phyloP scores from a whole-genome alignment of 805 yeast genomes.

The Pichia gijzeniarum region DNA sequence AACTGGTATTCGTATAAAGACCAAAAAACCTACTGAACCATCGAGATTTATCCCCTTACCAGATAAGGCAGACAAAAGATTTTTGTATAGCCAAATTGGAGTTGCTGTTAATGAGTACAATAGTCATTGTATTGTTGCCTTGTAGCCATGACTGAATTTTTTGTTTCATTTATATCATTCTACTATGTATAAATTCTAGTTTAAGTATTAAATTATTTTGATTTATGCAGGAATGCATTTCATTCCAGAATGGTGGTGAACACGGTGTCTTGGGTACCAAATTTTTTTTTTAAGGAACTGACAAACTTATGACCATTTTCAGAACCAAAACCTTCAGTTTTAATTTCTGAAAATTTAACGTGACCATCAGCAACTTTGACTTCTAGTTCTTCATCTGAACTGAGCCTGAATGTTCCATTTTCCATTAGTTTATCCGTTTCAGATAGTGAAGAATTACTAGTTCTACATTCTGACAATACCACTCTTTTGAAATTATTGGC shows the following conservation, averaged over 20 bases:
- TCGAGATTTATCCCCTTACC: conserved; percentile 68
- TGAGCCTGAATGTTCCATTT: conserved; percentile 4
- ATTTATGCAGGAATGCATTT: neutral
- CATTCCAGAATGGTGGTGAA: neutral
- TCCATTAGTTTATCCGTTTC: neutral
- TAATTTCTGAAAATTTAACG: conserved; percentile 34
- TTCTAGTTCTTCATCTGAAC: neutral
- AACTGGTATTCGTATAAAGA: conserved; percentile 67
- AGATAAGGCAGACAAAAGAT: conserved; percentile 54
- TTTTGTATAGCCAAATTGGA: conserved; percentile 65
- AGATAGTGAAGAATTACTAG: neutral
- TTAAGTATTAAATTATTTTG: neutral
- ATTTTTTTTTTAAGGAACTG: conserved; percentile 38
- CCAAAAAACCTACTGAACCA: conserved; percentile 38
- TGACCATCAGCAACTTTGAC: conserved; percentile 38
- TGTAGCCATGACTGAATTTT: conserved; percentile 7
- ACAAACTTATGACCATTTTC: conserved; percentile 44
- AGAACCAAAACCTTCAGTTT: conserved; percentile 47
- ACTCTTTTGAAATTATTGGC: conserved; percentile 33
- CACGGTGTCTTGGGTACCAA: conserved; percentile 29
- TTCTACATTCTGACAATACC: conserved; percentile 36
- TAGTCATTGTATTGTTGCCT: conserved; percentile 34
- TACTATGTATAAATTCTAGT: neutral
- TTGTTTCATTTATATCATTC: neutral
- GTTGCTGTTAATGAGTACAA: conserved; percentile 80